These are phyloP conservation scores for Colletotrichum chrysophilum DNA, from an alignment of 2,329 filamentous ascomycete species.

Conservation along the genomic window DNA sequence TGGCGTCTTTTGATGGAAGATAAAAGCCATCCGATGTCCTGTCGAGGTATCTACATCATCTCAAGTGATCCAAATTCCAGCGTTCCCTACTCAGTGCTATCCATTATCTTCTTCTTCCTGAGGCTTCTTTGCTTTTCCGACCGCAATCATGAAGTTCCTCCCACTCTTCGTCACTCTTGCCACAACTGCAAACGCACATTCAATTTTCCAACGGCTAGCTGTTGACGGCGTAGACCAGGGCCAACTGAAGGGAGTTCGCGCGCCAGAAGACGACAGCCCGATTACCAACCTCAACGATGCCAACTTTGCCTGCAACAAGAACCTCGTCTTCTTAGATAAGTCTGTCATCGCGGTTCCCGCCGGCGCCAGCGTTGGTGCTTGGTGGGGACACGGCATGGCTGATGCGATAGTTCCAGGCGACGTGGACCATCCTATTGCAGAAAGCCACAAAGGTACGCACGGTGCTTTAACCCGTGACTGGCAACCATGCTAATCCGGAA, in stretches of 20 bases:
- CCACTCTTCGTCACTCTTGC: slow-evolving; percentile 36
- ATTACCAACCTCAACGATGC: slow-evolving; percentile 49
- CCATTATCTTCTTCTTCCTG: background rate
- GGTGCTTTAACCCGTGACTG: background rate
- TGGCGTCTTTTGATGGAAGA: background rate
- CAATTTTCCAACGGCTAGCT: slow-evolving; percentile 11
- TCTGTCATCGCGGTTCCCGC: slow-evolving; percentile 49
- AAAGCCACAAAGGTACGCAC: slow-evolving; percentile 46
- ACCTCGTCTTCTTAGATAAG: slow-evolving; percentile 35
- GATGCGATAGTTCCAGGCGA: slow-evolving; percentile 46
- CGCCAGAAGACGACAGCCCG: slow-evolving; percentile 22
- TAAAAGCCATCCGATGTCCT: background rate
- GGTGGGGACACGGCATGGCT: slow-evolving; percentile 55
- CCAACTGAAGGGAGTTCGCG: background rate
- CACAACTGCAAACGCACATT: slow-evolving; percentile 47
- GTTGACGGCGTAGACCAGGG: background rate
- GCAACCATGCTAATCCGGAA: background rate
- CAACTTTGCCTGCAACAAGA: slow-evolving; percentile 51
- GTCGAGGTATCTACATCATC: background rate
- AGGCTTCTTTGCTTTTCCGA: background rate
- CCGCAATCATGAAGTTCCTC: background rate
- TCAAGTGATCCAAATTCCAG: background rate
- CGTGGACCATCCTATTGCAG: slow-evolving; percentile 51
- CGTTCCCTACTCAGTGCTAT: too few species aligned
- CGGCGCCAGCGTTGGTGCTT: slow-evolving; percentile 51